Conservation (phyloP, 1,139 yeast genomes). For the Sugiyamaella sp. region DNA sequence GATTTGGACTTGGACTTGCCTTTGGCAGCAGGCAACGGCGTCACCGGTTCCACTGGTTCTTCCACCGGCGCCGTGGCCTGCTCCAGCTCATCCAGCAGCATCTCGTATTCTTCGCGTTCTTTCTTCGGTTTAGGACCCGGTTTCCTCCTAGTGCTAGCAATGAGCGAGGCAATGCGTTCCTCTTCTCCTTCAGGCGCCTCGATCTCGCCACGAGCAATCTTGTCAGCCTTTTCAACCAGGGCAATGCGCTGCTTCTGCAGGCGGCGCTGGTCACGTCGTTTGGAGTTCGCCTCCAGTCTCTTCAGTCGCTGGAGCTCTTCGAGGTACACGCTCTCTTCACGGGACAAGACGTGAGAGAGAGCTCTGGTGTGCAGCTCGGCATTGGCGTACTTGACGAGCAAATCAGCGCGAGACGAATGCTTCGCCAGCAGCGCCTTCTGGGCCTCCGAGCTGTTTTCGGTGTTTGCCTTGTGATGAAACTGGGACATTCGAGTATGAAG, state of each 20-base stretch:
- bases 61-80: background rate
- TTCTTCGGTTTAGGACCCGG: slow-evolving; percentile 15
- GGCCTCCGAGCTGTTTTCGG: slow-evolving; percentile 3
- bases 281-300: slow-evolving; percentile 17
- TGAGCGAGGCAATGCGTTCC: slow-evolving; percentile 3
- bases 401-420: slow-evolving; percentile 12
- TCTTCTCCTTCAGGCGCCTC: slow-evolving; percentile 21
- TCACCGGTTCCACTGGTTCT: background rate
- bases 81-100: background rate
- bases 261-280: slow-evolving; percentile 19
- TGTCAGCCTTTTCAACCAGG: slow-evolving; percentile 11
- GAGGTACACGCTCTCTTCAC: slow-evolving; percentile 11
- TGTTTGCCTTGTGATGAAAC: slow-evolving; percentile 4
- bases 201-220: slow-evolving; percentile 13
- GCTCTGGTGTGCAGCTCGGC: slow-evolving; percentile 22
- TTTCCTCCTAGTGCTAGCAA: slow-evolving; percentile 5
- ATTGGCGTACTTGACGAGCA: slow-evolving; percentile 14
- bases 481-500: slow-evolving; percentile 7
- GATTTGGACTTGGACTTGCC: slow-evolving; percentile 9
- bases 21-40: background rate
- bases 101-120: slow-evolving; percentile 10
- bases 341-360: slow-evolving; percentile 19
- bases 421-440: slow-evolving; percentile 13
- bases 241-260: slow-evolving; percentile 13
- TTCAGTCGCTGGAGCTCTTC: slow-evolving; percentile 15